Percentiles rank a stretch among this genome's conserved stretches.
Conservation (phyloP, 2,329 filamentous ascomycete genomes). For the Pseudogymnoascus sp. region DNA sequence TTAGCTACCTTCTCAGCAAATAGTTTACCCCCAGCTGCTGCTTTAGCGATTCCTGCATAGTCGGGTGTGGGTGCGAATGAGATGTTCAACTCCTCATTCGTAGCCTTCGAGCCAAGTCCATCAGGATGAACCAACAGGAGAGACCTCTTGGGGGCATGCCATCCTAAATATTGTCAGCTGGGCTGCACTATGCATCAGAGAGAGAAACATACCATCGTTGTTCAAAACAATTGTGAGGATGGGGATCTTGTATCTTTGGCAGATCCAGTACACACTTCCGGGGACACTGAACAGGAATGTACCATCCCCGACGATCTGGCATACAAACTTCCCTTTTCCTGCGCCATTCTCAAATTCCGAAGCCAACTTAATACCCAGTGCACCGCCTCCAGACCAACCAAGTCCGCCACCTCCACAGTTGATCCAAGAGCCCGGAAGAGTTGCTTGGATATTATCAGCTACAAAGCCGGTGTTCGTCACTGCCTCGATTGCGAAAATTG, state of each 20-base stretch:
- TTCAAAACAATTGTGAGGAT: conserved; percentile 60
- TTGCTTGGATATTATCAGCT: conserved; percentile 62
- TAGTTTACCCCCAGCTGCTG: conserved; percentile 51
- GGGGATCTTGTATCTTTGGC: conserved; percentile 56
- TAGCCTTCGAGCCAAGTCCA: conserved; percentile 51
- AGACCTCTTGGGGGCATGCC: conserved; percentile 56
- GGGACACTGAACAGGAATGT: conserved; percentile 60
- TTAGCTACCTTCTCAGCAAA: conserved; percentile 53
- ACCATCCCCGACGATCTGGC: conserved; percentile 59
- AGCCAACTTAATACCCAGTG: conserved; percentile 69
- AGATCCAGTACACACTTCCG: conserved; percentile 60
- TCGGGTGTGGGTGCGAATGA: conserved; percentile 54
- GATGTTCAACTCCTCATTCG: conserved; percentile 58
- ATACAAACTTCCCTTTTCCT: conserved; percentile 50
- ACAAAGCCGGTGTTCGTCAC: conserved; percentile 64
- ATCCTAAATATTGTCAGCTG: conserved; percentile 33
- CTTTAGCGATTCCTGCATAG: conserved; percentile 59
- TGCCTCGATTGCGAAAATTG: conserved; percentile 70
- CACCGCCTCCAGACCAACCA: conserved; percentile 71
- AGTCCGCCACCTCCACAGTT: conserved; percentile 76
- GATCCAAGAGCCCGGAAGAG: conserved; percentile 63
- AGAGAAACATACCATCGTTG: conserved; percentile 43
- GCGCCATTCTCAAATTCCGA: conserved; percentile 39
- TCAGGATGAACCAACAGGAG: conserved; percentile 58
- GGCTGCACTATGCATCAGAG: not conserved